Evolutionary conservation across 78 protist species (phyloP), one percentile per base, ranked within the genome.

Genomic region (Diacronema lutheri): DNA sequence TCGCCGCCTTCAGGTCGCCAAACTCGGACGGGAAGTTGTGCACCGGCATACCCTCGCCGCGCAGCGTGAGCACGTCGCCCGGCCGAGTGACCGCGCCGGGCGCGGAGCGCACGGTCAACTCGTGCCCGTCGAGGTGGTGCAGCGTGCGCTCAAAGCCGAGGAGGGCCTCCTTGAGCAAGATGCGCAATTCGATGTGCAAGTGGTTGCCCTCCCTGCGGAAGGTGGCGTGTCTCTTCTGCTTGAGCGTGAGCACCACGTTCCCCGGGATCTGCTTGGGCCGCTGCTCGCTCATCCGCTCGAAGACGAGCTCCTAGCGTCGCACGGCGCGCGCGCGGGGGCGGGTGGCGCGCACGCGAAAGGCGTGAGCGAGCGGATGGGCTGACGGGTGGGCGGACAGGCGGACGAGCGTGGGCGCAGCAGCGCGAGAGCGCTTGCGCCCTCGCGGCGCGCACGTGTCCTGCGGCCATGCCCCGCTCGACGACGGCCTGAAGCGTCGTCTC

Each of bases 1-100:
- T 44, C 50, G 50, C 7, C 16, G 7, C 50, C 16, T 44, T 13
- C 76, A 68, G 50, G 20, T 68, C 76, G 6, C 76, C 76, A 2
- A 68, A 68, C 46, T 74, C 55, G 21, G 71, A 79, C 5, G 71
- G 23, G 23, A 44, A 41, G 71, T 33, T 23, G 56, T 57, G 84
- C 71, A 57, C 33, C n/a, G 84, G 84, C 71, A 79, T 60, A 7
- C 84, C 84, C 56, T 60, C 84, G n/a, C 84, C 71, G 41, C 50
- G 44, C 57, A 74, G 1, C 29, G 26, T 6, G 41, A 74, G 6
- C 31, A 29, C 46, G 19, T 38, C 20, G 40, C 56, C 62, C 80
- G 60, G 60, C 40, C 29, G 21, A 11, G 84, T 79, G 35, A 61
- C 65, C 26, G 37, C 57, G n/a, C n/a, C n/a, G n/a, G n/a, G n/a